Percentiles rank a stretch among this genome's conserved stretches.
Conservation (phyloP, 2,329 filamentous ascomycete genomes). For the Colletotrichum agaves region DNA sequence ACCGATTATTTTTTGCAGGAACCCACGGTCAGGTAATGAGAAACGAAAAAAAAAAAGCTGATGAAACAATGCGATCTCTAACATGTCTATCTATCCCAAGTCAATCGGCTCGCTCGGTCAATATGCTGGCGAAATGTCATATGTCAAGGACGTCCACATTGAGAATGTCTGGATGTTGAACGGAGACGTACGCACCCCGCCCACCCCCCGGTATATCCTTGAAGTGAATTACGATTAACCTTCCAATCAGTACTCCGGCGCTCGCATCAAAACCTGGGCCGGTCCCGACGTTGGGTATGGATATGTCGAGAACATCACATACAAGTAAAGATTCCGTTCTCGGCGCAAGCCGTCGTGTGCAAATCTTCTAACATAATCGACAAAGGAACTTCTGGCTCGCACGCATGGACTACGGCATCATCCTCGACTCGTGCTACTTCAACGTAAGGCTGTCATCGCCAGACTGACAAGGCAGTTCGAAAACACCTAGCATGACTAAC, state of each 20-base stretch:
- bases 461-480: not conserved
- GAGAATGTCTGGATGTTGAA: conserved; percentile 68
- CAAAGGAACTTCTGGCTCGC: conserved; percentile 65
- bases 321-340: conserved; percentile 44
- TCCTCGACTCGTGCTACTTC: conserved; percentile 73
- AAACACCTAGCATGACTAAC: not conserved
- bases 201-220: no score
- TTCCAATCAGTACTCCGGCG: conserved; percentile 53
- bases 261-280: conserved; percentile 71
- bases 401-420: conserved; percentile 67
- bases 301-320: conserved; percentile 71
- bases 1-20: conserved; percentile 37
- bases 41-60: fast-evolving
- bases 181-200: conserved; percentile 45
- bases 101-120: conserved; percentile 69
- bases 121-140: conserved; percentile 63
- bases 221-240: not conserved
- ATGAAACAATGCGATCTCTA: conserved; percentile 52
- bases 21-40: conserved; percentile 22
- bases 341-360: not conserved
- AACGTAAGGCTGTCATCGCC: conserved; percentile 14
- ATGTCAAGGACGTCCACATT: conserved; percentile 66
- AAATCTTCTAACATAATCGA: not conserved
- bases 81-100: conserved; percentile 41
- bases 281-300: conserved; percentile 67